Conservation (phyloP, 2,329 filamentous ascomycete genomes). For the Cytospora mali region DNA sequence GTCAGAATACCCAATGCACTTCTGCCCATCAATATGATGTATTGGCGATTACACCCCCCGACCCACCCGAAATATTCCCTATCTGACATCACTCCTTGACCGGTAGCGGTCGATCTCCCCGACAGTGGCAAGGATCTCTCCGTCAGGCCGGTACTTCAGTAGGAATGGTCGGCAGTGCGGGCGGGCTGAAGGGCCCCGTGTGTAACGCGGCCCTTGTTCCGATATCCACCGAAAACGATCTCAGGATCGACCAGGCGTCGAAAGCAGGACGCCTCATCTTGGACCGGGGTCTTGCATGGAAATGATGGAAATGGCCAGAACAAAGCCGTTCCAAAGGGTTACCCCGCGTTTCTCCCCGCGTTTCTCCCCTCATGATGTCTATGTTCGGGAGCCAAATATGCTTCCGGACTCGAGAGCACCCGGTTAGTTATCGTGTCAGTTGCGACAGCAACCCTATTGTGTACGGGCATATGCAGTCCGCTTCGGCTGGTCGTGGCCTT, state of each 20-base stretch:
- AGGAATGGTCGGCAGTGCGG: neutral
- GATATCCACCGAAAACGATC: neutral
- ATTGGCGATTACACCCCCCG: neutral
- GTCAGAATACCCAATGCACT: neutral
- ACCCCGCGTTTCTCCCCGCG: neutral
- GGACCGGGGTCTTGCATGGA: no score
- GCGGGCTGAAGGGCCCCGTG: neutral
- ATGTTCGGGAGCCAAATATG: no score
- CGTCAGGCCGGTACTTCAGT: neutral
- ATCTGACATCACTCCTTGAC: slow-evolving; percentile 23
- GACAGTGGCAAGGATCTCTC: neutral
- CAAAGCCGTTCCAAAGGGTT: no score
- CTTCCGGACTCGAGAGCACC: neutral
- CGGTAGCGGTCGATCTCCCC: slow-evolving; percentile 6
- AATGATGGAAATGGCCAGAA: no score
- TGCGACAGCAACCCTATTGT: neutral
- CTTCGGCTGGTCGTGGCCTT: no score
- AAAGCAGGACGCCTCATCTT: no score
- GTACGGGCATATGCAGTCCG: no score
- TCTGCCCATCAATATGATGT: neutral
- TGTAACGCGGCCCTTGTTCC: neutral
- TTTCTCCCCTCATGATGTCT: neutral
- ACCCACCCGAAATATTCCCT: slow-evolving; percentile 20
- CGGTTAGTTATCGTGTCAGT: neutral
- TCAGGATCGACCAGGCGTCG: neutral